These are phyloP conservation scores for Elsinoe batatas DNA, from an alignment of 2,329 filamentous ascomycete genomes.

Conservation along the genomic window DNA sequence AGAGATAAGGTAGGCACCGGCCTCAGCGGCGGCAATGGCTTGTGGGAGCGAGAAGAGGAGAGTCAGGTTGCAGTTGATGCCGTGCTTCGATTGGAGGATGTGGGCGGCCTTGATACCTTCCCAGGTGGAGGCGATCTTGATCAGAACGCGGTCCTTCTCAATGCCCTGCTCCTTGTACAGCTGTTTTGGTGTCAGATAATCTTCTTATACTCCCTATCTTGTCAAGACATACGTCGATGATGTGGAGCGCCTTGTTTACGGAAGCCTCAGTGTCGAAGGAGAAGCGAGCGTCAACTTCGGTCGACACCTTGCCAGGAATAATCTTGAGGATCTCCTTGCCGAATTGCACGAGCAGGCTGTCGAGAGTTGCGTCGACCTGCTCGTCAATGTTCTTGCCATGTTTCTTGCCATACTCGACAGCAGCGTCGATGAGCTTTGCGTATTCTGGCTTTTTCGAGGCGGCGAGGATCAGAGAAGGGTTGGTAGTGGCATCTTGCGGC, in stretches of 20 bases:
- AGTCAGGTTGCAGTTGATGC: constrained; percentile 96
- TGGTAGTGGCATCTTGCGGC: constrained; percentile 99
- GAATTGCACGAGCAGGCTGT: constrained; percentile 93
- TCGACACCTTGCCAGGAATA: constrained; percentile 96
- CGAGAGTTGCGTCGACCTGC: constrained; percentile 82
- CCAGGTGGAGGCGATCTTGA: constrained; percentile 99
- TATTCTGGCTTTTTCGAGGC: constrained; percentile 98
- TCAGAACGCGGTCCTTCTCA: constrained; percentile 85
- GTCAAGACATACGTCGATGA: constrained; percentile 66
- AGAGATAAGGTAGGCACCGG: constrained; percentile 92
- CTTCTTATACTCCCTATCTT: neutral
- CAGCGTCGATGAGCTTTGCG: constrained; percentile 77
- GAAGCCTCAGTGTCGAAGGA: constrained; percentile 92
- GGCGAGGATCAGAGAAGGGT: constrained; percentile 95
- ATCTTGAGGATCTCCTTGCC: constrained; percentile 95
- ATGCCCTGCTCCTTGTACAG: constrained; percentile 92
- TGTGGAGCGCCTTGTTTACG: constrained; percentile 89
- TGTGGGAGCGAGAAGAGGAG: constrained; percentile 96
- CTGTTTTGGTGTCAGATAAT: constrained; percentile 39
- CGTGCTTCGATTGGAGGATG: constrained; percentile 91
- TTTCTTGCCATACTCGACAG: constrained; percentile 76
- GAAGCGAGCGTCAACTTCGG: constrained; percentile 91
- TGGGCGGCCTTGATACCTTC: constrained; percentile 98
- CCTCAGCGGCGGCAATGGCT: constrained; percentile 93
- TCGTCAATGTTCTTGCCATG: constrained; percentile 57